These are phyloP conservation scores for Ceriops tagal DNA, from an alignment of 345 rosid species.

Conservation along the genomic window DNA sequence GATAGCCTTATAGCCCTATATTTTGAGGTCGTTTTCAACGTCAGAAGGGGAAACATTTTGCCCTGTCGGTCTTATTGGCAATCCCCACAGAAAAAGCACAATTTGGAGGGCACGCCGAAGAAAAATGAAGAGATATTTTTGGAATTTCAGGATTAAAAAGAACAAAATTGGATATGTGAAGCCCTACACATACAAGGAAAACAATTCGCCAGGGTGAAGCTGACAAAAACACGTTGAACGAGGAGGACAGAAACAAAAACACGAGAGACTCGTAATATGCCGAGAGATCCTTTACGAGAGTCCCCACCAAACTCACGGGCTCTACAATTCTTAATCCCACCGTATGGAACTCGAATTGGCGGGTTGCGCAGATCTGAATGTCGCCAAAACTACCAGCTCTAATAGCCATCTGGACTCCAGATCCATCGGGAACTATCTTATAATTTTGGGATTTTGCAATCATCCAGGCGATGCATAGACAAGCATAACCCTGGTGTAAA, in stretches of 20 bases:
- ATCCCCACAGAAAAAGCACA: too few relatives aligned
- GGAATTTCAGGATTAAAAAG: too few relatives aligned
- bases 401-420: background rate
- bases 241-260: background rate
- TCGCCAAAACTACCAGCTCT: constrained; percentile 2
- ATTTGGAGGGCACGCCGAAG: too few relatives aligned
- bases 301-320: constrained; percentile 13
- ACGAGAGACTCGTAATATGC: background rate
- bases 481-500: too few relatives aligned
- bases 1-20: too few relatives aligned
- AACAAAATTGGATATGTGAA: background rate
- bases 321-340: background rate
- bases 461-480: too few relatives aligned
- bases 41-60: too few relatives aligned
- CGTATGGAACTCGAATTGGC: background rate
- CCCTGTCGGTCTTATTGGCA: too few relatives aligned
- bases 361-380: constrained; percentile 3
- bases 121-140: too few relatives aligned
- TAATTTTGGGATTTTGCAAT: too few relatives aligned
- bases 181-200: background rate
- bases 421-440: background rate
- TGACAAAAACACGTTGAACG: background rate
- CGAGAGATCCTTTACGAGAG: background rate
- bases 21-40: too few relatives aligned
- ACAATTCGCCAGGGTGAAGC: background rate